These are phyloP conservation scores for Eucalyptus curtisii DNA, from an alignment of 345 rosid species.

Conservation along the genomic window DNA sequence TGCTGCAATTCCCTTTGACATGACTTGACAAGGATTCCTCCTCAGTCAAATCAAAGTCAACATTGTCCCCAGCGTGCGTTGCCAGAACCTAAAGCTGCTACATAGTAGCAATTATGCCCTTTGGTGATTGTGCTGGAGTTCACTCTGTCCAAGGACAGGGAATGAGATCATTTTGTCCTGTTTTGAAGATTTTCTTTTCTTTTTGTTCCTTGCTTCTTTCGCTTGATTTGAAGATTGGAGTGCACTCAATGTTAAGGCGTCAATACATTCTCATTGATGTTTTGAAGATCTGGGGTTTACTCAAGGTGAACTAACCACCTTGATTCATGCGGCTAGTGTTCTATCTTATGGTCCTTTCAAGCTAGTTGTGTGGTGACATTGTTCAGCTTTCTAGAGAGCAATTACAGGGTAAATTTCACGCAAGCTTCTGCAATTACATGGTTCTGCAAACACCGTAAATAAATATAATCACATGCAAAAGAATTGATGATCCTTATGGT, in stretches of 20 bases:
- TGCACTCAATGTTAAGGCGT: neutral
- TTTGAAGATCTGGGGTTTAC: neutral
- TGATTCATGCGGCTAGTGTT: neutral
- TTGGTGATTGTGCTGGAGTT: neutral
- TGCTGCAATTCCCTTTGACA: neutral
- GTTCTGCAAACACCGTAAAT: neutral
- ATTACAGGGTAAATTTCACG: neutral
- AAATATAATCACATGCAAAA: neutral
- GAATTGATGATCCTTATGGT: neutral
- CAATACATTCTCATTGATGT: neutral
- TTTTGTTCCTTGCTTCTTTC: no score
- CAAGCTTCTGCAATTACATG: neutral
- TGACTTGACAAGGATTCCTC: neutral
- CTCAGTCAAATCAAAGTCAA: neutral
- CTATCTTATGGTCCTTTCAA: neutral
- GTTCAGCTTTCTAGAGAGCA: neutral
- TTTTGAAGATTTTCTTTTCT: neutral
- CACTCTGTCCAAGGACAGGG: neutral
- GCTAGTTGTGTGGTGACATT: neutral
- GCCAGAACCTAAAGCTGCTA: neutral
- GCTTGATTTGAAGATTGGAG: neutral
- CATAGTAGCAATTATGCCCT: neutral
- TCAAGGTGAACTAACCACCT: neutral
- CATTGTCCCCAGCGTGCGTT: neutral
- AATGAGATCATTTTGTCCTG: neutral